Evolutionary conservation across 2,329 filamentous ascomycete genomes (phyloP), one percentile per base, ranked within the genome.

Genomic region (Chalaropsis ovoidea): DNA sequence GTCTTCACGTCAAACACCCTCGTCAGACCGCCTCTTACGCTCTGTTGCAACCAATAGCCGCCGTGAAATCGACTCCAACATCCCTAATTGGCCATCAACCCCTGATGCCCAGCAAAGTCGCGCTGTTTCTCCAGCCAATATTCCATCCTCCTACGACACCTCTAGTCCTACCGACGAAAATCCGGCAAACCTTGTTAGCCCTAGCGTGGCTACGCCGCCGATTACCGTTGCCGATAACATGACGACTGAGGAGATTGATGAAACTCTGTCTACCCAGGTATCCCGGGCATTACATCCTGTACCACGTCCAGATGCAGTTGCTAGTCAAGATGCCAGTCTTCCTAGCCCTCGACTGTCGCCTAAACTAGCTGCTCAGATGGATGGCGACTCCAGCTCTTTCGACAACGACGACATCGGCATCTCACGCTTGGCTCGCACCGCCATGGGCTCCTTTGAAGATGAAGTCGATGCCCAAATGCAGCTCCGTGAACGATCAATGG

Each of bases 261-360:
- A 88, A 69, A 81, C 83, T 10, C 81, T 84, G 31, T 56, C 47
- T 8, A 62, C 22, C 43, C 45, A 45, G 19, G 24, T 62, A 5
- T 47, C 61, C 5, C 61, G 42, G 13, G 24, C 61, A 17, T 62
- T 47, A 47, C 61, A 62, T 47, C 35, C 61, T 19, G 42, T 35
- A 31, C 45, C 61, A 49, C 61, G 61, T 13, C 42, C 61, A 35
- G 61, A 62, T 62, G 42, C 43, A 6, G 61, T 62, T 19, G 61
- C 61, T 47, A 62, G 87, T 47, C 89, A 94, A 73, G 93, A 96
- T 78, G 90, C 90, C 69, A 96, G 90, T 75, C 80, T 99, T 68
- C 94, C 94, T 63, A 99, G 94, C 74, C 94, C 94, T 42, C 92
- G 94, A 72, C 77, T 99, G 66, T 99, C 94, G 31, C 94, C 94